These are phyloP conservation scores for Aspergillus kassunensis DNA, from an alignment of 495 filamentous ascomycete species.

Conservation along the genomic window DNA sequence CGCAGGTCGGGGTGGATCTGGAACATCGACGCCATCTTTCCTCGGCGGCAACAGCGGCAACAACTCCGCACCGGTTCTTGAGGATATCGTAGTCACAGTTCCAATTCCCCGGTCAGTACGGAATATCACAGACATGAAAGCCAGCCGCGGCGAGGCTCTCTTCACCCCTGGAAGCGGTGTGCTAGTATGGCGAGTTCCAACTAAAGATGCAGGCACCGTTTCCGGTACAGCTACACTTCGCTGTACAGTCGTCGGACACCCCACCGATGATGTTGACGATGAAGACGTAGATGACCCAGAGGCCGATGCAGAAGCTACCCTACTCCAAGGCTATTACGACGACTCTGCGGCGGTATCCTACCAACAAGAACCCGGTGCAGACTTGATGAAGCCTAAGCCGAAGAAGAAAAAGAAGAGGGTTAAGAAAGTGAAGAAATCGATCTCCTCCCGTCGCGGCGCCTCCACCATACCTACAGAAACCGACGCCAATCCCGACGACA, in stretches of 20 bases:
- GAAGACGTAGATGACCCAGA: conserved; percentile 49
- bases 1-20: conserved; percentile 40
- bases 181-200: conserved; percentile 81
- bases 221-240: conserved; percentile 69
- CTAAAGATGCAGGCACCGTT: conserved; percentile 58
- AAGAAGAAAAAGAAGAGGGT: conserved; percentile 41
- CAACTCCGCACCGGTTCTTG: conserved; percentile 55
- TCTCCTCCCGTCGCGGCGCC: conserved; percentile 14
- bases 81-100: conserved; percentile 76
- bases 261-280: conserved; percentile 51
- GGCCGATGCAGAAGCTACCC: conserved; percentile 37
- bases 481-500: conserved; percentile 3
- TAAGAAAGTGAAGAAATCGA: conserved; percentile 39
- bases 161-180: conserved; percentile 66
- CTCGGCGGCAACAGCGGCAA: conserved; percentile 51
- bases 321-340: conserved; percentile 54
- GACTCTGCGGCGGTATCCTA: conserved; percentile 45
- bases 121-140: conserved; percentile 80
- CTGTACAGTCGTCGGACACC: conserved; percentile 71
- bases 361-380: conserved; percentile 22
- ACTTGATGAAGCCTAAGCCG: conserved; percentile 29
- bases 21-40: conserved; percentile 58
- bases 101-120: conserved; percentile 78
- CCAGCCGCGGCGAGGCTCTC: conserved; percentile 78
- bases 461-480: conserved; percentile 5